phyloP scores from a whole-genome alignment of 352 stramenopile genomes.

The Phytophthora pinifolia region DNA sequence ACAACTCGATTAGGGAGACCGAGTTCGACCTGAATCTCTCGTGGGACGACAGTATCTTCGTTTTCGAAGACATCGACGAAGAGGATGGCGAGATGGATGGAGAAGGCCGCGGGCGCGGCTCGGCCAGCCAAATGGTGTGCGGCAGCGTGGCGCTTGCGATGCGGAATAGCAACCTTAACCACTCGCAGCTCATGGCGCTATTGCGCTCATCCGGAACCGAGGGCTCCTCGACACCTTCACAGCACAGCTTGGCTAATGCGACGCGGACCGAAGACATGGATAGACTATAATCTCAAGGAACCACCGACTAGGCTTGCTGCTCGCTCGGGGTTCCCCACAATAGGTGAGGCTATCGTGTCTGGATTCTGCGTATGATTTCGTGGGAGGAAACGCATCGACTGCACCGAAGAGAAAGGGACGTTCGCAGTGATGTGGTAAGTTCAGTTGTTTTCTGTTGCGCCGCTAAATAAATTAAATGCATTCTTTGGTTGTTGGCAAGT shows the following conservation, averaged over 20 bases:
- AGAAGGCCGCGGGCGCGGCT: constrained; percentile 25
- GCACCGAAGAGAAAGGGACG: constrained; percentile 8
- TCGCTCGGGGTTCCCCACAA: constrained; percentile 10
- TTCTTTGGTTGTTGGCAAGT: constrained; percentile 14
- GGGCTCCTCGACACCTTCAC: constrained; percentile 19
- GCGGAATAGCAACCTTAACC: constrained; percentile 56
- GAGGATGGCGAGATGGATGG: constrained; percentile 44
- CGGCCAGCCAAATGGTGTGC: constrained; percentile 40
- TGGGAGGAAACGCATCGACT: constrained; percentile 16
- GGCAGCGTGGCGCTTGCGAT: constrained; percentile 48
- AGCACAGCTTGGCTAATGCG: constrained; percentile 29
- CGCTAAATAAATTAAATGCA: constrained; percentile 38
- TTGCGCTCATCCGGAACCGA: constrained; percentile 45
- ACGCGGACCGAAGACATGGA: constrained; percentile 61
- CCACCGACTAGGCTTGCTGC: constrained; percentile 12
- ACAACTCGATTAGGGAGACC: constrained; percentile 85
- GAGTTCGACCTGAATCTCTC: constrained; percentile 70
- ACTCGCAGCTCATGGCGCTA: constrained; percentile 61
- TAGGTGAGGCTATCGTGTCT: constrained; percentile 11
- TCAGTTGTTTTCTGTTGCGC: constrained; percentile 28
- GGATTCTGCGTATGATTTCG: constrained; percentile 16
- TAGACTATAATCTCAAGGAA: constrained; percentile 55
- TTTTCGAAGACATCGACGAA: constrained; percentile 67
- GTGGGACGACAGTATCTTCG: constrained; percentile 74
- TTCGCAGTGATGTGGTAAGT: constrained; percentile 16